Conservation (phyloP, 441 rosid species). For the Theobroma grandiflorum region DNA sequence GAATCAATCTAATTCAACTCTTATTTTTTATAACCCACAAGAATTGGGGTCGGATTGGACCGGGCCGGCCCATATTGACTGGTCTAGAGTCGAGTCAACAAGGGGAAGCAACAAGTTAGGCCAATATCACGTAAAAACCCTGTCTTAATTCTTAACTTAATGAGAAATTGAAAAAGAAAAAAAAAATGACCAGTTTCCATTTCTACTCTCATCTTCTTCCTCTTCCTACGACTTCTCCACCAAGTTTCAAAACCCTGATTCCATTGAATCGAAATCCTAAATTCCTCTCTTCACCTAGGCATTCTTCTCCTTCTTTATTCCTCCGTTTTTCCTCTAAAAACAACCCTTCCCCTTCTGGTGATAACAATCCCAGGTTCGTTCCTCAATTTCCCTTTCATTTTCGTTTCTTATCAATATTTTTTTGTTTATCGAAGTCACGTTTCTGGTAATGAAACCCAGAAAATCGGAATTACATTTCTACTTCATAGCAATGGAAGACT, state of each 20-base stretch:
- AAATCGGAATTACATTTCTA: background rate
- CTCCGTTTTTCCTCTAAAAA: constrained; percentile 47
- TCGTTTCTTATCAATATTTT: background rate
- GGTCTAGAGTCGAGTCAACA: too few relatives aligned
- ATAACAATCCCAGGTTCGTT: constrained; percentile 53
- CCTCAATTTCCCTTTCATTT: background rate
- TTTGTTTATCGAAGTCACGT: background rate
- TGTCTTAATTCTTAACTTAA: background rate
- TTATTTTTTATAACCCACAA: too few relatives aligned
- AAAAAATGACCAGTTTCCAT: constrained; percentile 38
- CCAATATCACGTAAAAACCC: background rate
- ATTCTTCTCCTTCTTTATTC: constrained; percentile 25
- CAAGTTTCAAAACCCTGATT: constrained; percentile 24
- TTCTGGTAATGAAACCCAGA: constrained; percentile 6
- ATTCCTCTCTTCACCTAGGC: constrained; percentile 31
- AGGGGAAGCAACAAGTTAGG: too few relatives aligned
- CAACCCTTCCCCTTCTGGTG: constrained; percentile 52
- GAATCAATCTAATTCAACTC: too few relatives aligned
- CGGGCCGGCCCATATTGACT: too few relatives aligned
- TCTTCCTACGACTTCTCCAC: constrained; percentile 24
- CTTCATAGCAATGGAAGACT: background rate
- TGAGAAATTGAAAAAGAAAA: background rate
- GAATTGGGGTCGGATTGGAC: too few relatives aligned
- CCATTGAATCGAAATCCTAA: constrained; percentile 21
- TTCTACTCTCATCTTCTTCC: constrained; percentile 33